Base-by-base conservation (phyloP, 495 filamentous ascomycete species). In the Penicillium cinerascens region DNA sequence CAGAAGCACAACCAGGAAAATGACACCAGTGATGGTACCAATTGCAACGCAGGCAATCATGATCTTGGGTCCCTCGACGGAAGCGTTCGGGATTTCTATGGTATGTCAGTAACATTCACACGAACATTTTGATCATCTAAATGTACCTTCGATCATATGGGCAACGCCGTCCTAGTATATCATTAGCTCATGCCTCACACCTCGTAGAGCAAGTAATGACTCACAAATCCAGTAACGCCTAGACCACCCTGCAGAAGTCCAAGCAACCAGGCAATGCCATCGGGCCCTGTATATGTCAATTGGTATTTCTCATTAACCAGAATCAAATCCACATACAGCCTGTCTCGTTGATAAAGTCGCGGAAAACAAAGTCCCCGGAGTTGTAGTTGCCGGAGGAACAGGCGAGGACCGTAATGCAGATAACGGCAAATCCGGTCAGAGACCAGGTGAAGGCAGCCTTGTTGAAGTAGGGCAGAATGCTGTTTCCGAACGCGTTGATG, bases 11-110 rank as follows among this genome's bases (percentile, higher is more conserved):
- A 82, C 65, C 42, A 89, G 71, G 66, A 90, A 91, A 49, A 87
- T 72, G 23, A 84, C 77, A 11, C 87, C 87, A 10, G 87, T 88
- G 22, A 80, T 69, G 33, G 80, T 78, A 11, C 87, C 87, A 36
- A 90, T 89, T 6, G 65, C 72, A 22, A 91, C 87, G 52, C 82
- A 86, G 25, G 74, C 77, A 41, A 91, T 77, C 86, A 91, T 89
- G 47, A 88, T 86, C 52, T 80, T 82, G 16, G 87, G 87, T 3
- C 82, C 87, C 53, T 82, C 78, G 0, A 82, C 65, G 3, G 83
- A 70, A 9, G 87, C 78, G 33, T 87, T 80, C 6, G 87, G 87
- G 44, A 91, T 88, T 71, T 91, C 87, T 73, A 37, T 20, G 16
- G 26, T 63, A 60, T 62, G 17, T 65, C 39, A 62, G 41, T 17